phyloP scores from a whole-genome alignment of 441 rosid genomes.

The Pelargonium australe region DNA sequence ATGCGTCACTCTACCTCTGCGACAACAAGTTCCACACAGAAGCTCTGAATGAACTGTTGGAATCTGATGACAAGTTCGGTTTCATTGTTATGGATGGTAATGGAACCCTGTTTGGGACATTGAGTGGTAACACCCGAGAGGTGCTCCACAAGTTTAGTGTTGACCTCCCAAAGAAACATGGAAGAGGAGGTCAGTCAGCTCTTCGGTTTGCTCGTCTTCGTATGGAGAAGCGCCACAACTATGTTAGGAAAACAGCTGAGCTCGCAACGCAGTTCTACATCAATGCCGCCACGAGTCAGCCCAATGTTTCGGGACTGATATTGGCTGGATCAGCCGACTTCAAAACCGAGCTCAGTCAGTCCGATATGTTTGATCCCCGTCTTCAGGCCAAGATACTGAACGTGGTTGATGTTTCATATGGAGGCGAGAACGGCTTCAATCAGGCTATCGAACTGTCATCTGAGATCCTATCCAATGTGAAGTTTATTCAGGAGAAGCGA shows the following conservation, averaged over 20 bases:
- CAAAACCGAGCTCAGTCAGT: slow-evolving; percentile 86
- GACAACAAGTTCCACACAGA: neutral
- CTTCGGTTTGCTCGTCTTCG: slow-evolving; percentile 60
- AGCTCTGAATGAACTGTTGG: neutral
- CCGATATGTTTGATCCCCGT: slow-evolving; percentile 85
- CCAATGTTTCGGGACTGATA: slow-evolving; percentile 76
- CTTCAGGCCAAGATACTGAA: slow-evolving; percentile 79
- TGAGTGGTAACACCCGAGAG: slow-evolving; percentile 1
- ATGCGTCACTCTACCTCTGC: neutral
- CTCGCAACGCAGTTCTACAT: slow-evolving; percentile 78
- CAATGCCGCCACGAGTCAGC: slow-evolving; percentile 79
- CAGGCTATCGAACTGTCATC: slow-evolving; percentile 73
- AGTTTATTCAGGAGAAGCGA: slow-evolving; percentile 84
- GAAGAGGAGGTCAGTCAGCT: slow-evolving; percentile 27
- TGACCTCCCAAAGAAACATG: slow-evolving; percentile 9
- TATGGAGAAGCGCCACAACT: slow-evolving; percentile 83
- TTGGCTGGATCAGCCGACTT: slow-evolving; percentile 94
- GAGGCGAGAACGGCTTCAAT: slow-evolving; percentile 35
- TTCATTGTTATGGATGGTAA: slow-evolving; percentile 24
- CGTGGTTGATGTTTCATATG: slow-evolving; percentile 84
- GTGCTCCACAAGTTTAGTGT: neutral
- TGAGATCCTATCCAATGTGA: slow-evolving; percentile 70
- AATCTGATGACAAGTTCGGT: slow-evolving; percentile 7
- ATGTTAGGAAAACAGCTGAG: slow-evolving; percentile 79
- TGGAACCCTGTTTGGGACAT: slow-evolving; percentile 7